Evolutionary conservation across 495 filamentous ascomycete genomes (phyloP).

Genomic region (Friedmanniomyces endolithicus): DNA sequence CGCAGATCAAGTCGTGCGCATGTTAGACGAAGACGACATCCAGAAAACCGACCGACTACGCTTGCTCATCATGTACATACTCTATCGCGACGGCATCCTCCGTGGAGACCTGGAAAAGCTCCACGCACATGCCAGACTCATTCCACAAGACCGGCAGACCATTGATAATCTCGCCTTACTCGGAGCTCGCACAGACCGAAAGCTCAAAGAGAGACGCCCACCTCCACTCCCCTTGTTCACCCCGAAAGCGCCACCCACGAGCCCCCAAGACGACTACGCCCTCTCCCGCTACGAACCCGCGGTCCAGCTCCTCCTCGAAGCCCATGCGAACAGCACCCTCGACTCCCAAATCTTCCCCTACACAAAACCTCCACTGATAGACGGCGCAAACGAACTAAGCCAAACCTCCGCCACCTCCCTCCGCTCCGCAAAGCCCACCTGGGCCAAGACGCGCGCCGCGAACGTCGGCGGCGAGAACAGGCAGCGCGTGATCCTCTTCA

Average conservation of each 20-base stretch:
- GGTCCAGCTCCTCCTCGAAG: slow-evolving; percentile 50
- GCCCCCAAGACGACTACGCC: slow-evolving; percentile 40
- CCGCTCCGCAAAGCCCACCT: slow-evolving; percentile 80
- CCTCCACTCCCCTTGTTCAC: slow-evolving; percentile 54
- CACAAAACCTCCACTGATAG: slow-evolving; percentile 53
- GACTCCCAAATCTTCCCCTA: slow-evolving; percentile 61
- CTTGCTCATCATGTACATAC: slow-evolving; percentile 69
- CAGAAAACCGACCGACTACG: slow-evolving; percentile 62
- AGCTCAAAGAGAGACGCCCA: slow-evolving; percentile 62
- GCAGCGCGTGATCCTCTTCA: slow-evolving; percentile 87
- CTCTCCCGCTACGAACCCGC: slow-evolving; percentile 47
- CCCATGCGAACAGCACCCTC: slow-evolving; percentile 44
- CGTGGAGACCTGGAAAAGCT: slow-evolving; percentile 74
- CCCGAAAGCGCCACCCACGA: slow-evolving; percentile 38
- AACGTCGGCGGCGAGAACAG: slow-evolving; percentile 59
- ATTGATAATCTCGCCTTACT: slow-evolving; percentile 72
- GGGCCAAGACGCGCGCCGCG: slow-evolving; percentile 64
- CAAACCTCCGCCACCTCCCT: slow-evolving; percentile 56
- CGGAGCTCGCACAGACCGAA: slow-evolving; percentile 60
- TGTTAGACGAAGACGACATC: slow-evolving; percentile 69
- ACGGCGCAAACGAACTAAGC: neutral
- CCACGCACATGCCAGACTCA: slow-evolving; percentile 69
- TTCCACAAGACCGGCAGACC: slow-evolving; percentile 55
- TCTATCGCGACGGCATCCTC: slow-evolving; percentile 81
- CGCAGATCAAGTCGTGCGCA: slow-evolving; percentile 69